phyloP scores from a whole-genome alignment of 2,329 filamentous ascomycete species.

The Dothistroma septosporum region DNA sequence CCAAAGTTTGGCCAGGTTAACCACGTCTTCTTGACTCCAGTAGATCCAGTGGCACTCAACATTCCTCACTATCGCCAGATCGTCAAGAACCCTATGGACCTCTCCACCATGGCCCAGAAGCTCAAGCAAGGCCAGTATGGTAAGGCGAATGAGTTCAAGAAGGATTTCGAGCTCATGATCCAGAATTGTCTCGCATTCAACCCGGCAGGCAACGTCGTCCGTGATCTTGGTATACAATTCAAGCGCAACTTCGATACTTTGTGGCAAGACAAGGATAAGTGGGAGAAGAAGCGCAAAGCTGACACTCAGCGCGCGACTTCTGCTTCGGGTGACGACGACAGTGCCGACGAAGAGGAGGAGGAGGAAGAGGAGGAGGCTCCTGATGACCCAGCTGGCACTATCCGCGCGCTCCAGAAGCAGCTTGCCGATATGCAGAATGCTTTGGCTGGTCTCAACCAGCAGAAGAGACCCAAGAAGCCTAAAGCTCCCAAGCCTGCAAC shows the following conservation, averaged over 20 bases:
- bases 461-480: constrained; percentile 41
- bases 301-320: constrained; percentile 62
- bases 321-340: constrained; percentile 65
- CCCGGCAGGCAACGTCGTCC: constrained; percentile 68
- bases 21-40: constrained; percentile 72
- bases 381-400: constrained; percentile 45
- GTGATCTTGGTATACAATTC: constrained; percentile 65
- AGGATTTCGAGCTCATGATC: constrained; percentile 77
- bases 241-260: constrained; percentile 70
- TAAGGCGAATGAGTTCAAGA: constrained; percentile 78
- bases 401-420: constrained; percentile 70
- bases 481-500: constrained; percentile 23
- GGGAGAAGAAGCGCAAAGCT: constrained; percentile 71
- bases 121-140: constrained; percentile 74
- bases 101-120: constrained; percentile 75
- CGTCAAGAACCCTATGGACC: constrained; percentile 96
- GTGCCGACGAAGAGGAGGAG: constrained; percentile 61
- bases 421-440: constrained; percentile 49
- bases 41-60: constrained; percentile 89
- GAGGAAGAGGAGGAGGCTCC: constrained; percentile 51
- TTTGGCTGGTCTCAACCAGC: constrained; percentile 43
- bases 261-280: constrained; percentile 75
- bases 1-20: constrained; percentile 65
- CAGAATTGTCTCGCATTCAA: constrained; percentile 94
- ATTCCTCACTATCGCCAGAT: constrained; percentile 91